phyloP scores from a whole-genome alignment of 495 filamentous ascomycete genomes.

The Zalerion maritima region DNA sequence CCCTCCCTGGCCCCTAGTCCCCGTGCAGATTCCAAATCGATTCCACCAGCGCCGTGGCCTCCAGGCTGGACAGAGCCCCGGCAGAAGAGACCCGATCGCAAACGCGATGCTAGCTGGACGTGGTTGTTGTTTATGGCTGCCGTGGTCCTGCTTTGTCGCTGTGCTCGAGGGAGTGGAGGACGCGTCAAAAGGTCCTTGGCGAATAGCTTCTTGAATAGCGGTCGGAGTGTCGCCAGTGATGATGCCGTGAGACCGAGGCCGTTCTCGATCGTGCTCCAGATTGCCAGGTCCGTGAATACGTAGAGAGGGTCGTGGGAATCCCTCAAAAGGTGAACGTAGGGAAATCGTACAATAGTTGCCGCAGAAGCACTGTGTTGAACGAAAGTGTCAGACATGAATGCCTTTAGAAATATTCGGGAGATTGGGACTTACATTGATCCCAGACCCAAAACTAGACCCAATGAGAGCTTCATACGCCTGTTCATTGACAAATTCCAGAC shows the following conservation, averaged over 20 bases:
- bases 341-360: conserved; percentile 27
- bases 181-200: too few relatives aligned
- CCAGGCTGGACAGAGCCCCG: too few relatives aligned
- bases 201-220: conserved; percentile 20
- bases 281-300: conserved; percentile 20
- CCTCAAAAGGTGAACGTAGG: conserved; percentile 18
- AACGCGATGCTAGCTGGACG: too few relatives aligned
- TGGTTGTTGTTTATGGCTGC: too few relatives aligned
- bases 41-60: too few relatives aligned
- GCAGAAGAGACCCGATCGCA: too few relatives aligned
- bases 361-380: conserved; percentile 15
- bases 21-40: too few relatives aligned
- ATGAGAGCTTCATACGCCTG: conserved; percentile 16
- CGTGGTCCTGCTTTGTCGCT: too few relatives aligned
- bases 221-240: conserved; percentile 24
- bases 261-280: conserved; percentile 26
- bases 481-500: conserved; percentile 18
- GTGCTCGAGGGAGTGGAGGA: too few relatives aligned
- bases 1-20: too few relatives aligned
- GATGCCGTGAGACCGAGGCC: conserved; percentile 25
- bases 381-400: background rate
- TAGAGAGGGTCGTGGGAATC: conserved; percentile 18
- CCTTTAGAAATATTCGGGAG: conserved; percentile 2
- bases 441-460: conserved; percentile 17
- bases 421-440: conserved; percentile 23